These are phyloP conservation scores for Beauveria sp. DNA, from an alignment of 2,329 filamentous ascomycete species.

Conservation along the genomic window DNA sequence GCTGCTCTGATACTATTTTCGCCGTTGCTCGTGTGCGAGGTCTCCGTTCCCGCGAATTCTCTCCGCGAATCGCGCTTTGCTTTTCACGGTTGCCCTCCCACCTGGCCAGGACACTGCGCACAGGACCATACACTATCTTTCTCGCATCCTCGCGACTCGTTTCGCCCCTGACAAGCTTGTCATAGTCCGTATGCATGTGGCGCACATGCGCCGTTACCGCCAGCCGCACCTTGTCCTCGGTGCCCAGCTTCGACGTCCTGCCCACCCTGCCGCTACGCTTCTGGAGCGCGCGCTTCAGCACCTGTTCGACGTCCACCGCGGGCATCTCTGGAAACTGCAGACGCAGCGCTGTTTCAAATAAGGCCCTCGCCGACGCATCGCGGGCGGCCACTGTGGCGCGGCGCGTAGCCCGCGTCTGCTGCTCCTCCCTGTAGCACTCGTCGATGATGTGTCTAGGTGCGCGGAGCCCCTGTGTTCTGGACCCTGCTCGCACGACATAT, in stretches of 20 bases:
- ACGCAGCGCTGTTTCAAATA: conserved; percentile 28
- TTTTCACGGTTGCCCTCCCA: neutral
- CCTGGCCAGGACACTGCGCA: conserved; percentile 6
- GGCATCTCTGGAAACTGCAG: conserved; percentile 35
- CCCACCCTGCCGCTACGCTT: conserved; percentile 42
- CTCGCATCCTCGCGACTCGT: conserved; percentile 9
- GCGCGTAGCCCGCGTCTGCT: conserved; percentile 24
- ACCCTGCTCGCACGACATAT: conserved; percentile 27
- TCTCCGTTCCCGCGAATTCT: neutral
- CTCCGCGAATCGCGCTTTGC: conserved; percentile 10
- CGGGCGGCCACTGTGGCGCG: conserved; percentile 24
- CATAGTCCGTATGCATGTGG: conserved; percentile 41
- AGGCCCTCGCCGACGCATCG: conserved; percentile 25
- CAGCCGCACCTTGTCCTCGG: conserved; percentile 33
- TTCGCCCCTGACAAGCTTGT: conserved; percentile 25
- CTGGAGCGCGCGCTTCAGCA: conserved; percentile 34
- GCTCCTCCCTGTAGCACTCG: conserved; percentile 22
- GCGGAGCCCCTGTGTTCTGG: conserved; percentile 27
- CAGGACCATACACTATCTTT: conserved; percentile 5
- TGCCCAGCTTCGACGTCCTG: conserved; percentile 29
- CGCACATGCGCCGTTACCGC: conserved; percentile 43
- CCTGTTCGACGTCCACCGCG: conserved; percentile 19
- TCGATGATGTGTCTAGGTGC: conserved; percentile 28
- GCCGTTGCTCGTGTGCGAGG: neutral
- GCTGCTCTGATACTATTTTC: neutral